phyloP scores from a whole-genome alignment of 768 basidiomycete genomes.

The Filobasidium floriforme region DNA sequence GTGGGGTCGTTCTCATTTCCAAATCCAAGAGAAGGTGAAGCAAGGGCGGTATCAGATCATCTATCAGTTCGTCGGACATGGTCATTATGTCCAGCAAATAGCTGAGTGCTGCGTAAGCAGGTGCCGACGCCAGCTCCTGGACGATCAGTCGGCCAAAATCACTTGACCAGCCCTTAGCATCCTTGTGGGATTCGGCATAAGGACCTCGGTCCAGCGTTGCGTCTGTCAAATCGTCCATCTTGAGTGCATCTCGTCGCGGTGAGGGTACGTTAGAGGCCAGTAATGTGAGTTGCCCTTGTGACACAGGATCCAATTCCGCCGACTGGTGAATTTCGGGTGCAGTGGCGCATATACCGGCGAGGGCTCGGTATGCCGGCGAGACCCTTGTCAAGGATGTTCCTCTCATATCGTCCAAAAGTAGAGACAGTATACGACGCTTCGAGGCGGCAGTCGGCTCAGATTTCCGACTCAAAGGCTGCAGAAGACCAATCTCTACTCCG shows the following conservation, averaged over 20 bases:
- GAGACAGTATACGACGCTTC: neutral
- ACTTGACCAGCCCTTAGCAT: neutral
- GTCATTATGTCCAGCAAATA: neutral
- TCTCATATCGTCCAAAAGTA: neutral
- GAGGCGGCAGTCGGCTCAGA: neutral
- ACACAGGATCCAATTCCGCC: neutral
- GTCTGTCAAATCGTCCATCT: neutral
- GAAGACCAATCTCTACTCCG: neutral
- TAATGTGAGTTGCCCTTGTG: neutral
- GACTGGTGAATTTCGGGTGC: neutral
- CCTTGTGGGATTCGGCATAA: neutral
- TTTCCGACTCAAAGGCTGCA: neutral
- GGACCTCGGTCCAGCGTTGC: neutral
- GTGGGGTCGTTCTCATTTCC: neutral
- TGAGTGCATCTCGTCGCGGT: neutral
- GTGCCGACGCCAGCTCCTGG: neutral
- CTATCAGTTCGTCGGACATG: neutral
- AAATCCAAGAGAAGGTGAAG: constrained; percentile 9
- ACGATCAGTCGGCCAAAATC: neutral
- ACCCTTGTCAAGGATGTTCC: neutral
- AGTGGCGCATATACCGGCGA: neutral
- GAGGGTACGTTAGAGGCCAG: neutral
- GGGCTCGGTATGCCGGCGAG: neutral
- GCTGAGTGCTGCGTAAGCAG: neutral
- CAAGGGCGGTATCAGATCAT: constrained; percentile 8